Conservation (phyloP, 2,329 filamentous ascomycete species). For the Penicillium sp. region DNA sequence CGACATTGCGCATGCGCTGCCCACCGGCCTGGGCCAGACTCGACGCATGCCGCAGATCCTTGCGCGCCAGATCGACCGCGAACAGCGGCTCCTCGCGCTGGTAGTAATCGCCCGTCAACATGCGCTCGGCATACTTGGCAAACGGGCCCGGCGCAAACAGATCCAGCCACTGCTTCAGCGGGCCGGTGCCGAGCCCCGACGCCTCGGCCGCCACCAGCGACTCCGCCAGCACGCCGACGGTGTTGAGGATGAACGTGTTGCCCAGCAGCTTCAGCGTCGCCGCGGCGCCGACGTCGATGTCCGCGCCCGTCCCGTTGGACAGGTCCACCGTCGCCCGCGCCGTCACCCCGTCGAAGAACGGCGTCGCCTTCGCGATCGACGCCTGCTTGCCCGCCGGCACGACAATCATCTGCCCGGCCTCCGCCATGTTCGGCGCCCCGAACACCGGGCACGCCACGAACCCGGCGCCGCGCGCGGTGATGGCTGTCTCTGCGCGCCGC, state of each 20-base stretch:
- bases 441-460: constrained; percentile 69
- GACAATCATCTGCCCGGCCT: constrained; percentile 67
- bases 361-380: constrained; percentile 62
- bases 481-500: constrained; percentile 59
- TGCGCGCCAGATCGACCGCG: constrained; percentile 74
- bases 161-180: constrained; percentile 69
- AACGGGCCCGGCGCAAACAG: constrained; percentile 73
- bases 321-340: constrained; percentile 37
- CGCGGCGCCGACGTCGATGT: constrained; percentile 69
- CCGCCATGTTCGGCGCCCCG: constrained; percentile 45
- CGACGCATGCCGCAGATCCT: constrained; percentile 75
- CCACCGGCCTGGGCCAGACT: constrained; percentile 63
- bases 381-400: constrained; percentile 66
- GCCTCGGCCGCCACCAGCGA: constrained; percentile 78
- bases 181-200: constrained; percentile 67
- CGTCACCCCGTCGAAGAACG: constrained; percentile 71
- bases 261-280: constrained; percentile 76
- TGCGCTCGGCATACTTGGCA: constrained; percentile 68
- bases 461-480: constrained; percentile 58
- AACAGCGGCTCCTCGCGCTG: constrained; percentile 75
- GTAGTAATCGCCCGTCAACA: constrained; percentile 74
- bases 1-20: constrained; percentile 60
- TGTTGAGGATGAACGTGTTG: constrained; percentile 81
- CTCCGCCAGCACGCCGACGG: constrained; percentile 76
- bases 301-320: constrained; percentile 44